These are phyloP conservation scores for Alternaria dauci DNA, from an alignment of 2,329 filamentous ascomycete genomes.

Conservation along the genomic window DNA sequence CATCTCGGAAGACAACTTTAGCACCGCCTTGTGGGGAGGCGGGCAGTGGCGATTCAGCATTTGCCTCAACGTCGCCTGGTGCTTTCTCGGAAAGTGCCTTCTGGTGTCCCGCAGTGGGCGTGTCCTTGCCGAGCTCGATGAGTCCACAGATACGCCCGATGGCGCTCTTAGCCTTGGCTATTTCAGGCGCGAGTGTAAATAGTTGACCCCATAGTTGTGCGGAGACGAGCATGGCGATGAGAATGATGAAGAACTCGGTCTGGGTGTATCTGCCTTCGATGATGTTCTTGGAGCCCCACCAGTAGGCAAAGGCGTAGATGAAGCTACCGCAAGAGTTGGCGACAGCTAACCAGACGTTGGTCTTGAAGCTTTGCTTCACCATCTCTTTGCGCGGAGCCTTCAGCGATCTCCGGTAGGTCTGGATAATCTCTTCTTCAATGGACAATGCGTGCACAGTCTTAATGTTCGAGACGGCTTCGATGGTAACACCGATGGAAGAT, in stretches of 20 bases:
- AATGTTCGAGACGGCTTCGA: slow-evolving; percentile 62
- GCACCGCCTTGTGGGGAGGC: slow-evolving; percentile 69
- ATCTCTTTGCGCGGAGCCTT: slow-evolving; percentile 60
- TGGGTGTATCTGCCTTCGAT: slow-evolving; percentile 70
- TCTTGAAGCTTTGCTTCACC: slow-evolving; percentile 58
- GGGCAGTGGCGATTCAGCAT: slow-evolving; percentile 58
- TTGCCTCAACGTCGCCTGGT: slow-evolving; percentile 46
- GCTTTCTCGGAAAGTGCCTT: slow-evolving; percentile 81
- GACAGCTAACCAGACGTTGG: slow-evolving; percentile 68
- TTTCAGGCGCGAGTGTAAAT: slow-evolving; percentile 77
- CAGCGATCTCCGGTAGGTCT: slow-evolving; percentile 57
- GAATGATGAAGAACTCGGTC: slow-evolving; percentile 76
- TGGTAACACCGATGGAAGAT: slow-evolving; percentile 60
- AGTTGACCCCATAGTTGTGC: slow-evolving; percentile 78
- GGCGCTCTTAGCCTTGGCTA: slow-evolving; percentile 71
- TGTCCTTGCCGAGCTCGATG: slow-evolving; percentile 46
- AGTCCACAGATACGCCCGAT: slow-evolving; percentile 80
- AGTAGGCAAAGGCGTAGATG: slow-evolving; percentile 79
- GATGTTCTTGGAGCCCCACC: slow-evolving; percentile 79
- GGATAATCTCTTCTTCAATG: slow-evolving; percentile 59
- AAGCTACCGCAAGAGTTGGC: slow-evolving; percentile 70
- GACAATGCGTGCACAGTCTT: slow-evolving; percentile 62
- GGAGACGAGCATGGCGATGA: slow-evolving; percentile 74
- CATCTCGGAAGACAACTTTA: slow-evolving; percentile 64
- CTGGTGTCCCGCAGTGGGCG: slow-evolving; percentile 66